Conservation (phyloP, 2,329 filamentous ascomycete species). For the Xylariaceae sp. region DNA sequence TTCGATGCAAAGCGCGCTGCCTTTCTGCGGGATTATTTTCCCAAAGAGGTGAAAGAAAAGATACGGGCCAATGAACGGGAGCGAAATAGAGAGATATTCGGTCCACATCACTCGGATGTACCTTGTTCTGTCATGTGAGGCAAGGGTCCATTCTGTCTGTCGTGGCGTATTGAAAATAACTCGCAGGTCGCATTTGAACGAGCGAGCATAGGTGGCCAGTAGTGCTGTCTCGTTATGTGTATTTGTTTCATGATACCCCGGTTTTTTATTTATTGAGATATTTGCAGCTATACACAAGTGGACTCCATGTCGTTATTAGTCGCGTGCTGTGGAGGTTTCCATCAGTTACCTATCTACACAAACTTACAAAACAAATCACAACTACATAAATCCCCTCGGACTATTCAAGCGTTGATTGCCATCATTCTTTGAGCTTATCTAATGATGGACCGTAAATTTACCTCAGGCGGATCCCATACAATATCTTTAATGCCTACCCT, state of each 20-base stretch:
- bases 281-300: too few relatives aligned
- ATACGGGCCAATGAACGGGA: constrained; percentile 69
- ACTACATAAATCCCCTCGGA: too few relatives aligned
- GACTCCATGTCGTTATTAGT: too few relatives aligned
- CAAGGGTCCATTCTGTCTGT: neutral
- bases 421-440: constrained; percentile 18
- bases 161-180: too few relatives aligned
- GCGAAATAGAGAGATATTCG: constrained; percentile 69
- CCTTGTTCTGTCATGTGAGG: constrained; percentile 58
- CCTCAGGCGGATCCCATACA: constrained; percentile 35
- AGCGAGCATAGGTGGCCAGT: too few relatives aligned
- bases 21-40: constrained; percentile 73
- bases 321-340: too few relatives aligned
- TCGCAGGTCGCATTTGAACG: too few relatives aligned
- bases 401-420: neutral
- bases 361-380: too few relatives aligned
- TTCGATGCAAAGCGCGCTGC: constrained; percentile 64
- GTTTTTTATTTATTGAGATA: neutral
- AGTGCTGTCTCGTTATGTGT: too few relatives aligned
- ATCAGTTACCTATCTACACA: too few relatives aligned
- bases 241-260: too few relatives aligned
- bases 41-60: constrained; percentile 64
- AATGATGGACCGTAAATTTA: constrained; percentile 20
- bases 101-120: constrained; percentile 56
- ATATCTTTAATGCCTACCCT: constrained; percentile 30